A percentile compares a stretch with the other conserved stretches of the same genome.
Conservation (phyloP, 2,329 filamentous ascomycete species). For the Aspergillus brunneoviolaceus region DNA sequence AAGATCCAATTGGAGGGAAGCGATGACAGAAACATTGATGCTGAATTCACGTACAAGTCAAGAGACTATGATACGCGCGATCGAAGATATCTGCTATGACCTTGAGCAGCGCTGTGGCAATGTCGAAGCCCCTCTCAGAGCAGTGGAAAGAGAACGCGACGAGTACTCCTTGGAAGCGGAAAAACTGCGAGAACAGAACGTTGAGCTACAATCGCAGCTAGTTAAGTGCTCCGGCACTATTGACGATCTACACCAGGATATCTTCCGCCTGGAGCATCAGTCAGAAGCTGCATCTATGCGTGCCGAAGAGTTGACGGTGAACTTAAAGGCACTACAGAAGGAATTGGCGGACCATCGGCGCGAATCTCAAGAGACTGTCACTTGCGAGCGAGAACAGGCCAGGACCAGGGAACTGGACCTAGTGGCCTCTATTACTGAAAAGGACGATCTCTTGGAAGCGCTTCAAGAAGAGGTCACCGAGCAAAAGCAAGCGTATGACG, state of each 20-base stretch:
- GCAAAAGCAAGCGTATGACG: slow-evolving; percentile 23
- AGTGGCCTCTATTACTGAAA: slow-evolving; percentile 43
- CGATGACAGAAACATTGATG: slow-evolving; percentile 47
- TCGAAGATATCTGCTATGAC: slow-evolving; percentile 56
- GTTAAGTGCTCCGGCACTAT: slow-evolving; percentile 38
- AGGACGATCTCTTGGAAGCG: slow-evolving; percentile 47
- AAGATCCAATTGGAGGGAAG: slow-evolving; percentile 51
- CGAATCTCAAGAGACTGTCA: slow-evolving; percentile 31
- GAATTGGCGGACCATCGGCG: slow-evolving; percentile 40
- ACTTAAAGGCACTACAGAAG: slow-evolving; percentile 31
- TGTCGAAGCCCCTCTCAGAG: slow-evolving; percentile 54
- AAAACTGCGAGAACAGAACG: slow-evolving; percentile 34
- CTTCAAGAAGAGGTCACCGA: slow-evolving; percentile 37
- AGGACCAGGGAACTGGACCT: slow-evolving; percentile 45
- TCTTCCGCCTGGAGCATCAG: slow-evolving; percentile 36
- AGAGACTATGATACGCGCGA: slow-evolving; percentile 49
- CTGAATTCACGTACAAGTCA: slow-evolving; percentile 45
- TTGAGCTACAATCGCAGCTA: slow-evolving; percentile 38
- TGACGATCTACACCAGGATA: slow-evolving; percentile 43
- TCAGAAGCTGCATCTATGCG: slow-evolving; percentile 40
- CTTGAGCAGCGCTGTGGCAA: slow-evolving; percentile 57
- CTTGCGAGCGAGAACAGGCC: slow-evolving; percentile 27
- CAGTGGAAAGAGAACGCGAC: slow-evolving; percentile 37
- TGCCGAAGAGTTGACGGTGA: slow-evolving; percentile 37
- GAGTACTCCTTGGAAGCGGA: slow-evolving; percentile 37